These are phyloP conservation scores for Clathrus columnatus DNA, from an alignment of 768 basidiomycete species.

Conservation along the genomic window DNA sequence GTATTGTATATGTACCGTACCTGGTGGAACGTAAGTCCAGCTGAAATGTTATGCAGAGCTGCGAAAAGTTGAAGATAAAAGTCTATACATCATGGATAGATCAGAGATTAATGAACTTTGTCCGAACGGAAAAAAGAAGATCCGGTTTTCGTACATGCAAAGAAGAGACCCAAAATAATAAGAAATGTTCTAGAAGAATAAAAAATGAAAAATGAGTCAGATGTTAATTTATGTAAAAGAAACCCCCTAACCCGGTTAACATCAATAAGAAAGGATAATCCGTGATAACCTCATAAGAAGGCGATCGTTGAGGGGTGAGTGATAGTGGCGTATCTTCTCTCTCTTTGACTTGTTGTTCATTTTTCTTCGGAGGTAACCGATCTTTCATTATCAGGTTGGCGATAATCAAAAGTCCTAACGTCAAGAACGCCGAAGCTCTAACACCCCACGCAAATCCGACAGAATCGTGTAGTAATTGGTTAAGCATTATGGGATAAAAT, in stretches of 20 bases:
- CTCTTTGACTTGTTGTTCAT: constrained; percentile 11
- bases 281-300: constrained; percentile 27
- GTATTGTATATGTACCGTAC: constrained; percentile 34
- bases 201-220: constrained; percentile 20
- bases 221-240: not conserved
- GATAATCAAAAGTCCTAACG: constrained; percentile 30
- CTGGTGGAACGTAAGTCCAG: constrained; percentile 37
- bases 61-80: constrained; percentile 52
- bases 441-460: constrained; percentile 42
- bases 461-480: constrained; percentile 29
- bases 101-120: too few relatives aligned
- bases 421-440: constrained; percentile 38
- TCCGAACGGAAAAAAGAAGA: not conserved
- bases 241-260: constrained; percentile 26
- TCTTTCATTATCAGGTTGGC: constrained; percentile 33
- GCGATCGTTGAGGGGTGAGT: constrained; percentile 13
- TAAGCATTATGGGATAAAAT: constrained; percentile 56
- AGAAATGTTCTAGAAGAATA: constrained; percentile 28
- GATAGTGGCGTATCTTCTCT: not conserved
- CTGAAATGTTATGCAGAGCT: constrained; percentile 35
- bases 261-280: constrained; percentile 38
- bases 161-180: not conserved
- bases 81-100: constrained; percentile 24
- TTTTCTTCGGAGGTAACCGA: constrained; percentile 25
- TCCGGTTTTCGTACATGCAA: not conserved